Base-by-base conservation (phyloP, 2,329 filamentous ascomycete species). In the Colletotrichum liriopes region DNA sequence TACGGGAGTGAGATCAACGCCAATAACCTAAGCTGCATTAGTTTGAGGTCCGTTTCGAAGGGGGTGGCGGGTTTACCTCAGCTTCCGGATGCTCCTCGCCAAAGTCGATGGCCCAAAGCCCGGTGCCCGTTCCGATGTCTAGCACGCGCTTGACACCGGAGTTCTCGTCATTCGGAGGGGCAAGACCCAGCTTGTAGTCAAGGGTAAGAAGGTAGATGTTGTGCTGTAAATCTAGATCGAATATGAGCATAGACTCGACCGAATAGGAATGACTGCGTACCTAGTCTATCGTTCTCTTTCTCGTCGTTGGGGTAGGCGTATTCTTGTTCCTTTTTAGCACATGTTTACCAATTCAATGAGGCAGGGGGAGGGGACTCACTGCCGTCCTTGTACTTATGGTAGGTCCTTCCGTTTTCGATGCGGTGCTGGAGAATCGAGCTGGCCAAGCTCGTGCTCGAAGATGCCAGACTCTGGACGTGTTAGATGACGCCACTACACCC, bases 201-300 rank as follows among this genome's bases (percentile, higher is more conserved):
- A 81, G 75, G 0, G 80, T 82, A 8, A 83, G 72, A 0, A 72
- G 56, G 41, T 79, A 81, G 0, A 83, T 68, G 54, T 82, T 77
- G 67, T 83, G 81, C 73, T 83, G 81, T 0, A 83, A 69, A 66
- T 83, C 80, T 78, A 9, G 11, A 18, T n/a, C n/a, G 58, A 8
- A 9, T 6, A 29, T 45, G 47, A 32, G 35, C 3, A 26, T 5
- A 8, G 11, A 2, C 6, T 43, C 26, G 2, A 3, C 5, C 39
- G 20, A 4, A n/a, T 2, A 2, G 11, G 20, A 0, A 20, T 23
- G 8, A 14, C 18, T 3, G 29, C 29, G 0, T 61, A 49, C 43
- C 58, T 35, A 61, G 58, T 9, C 58, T 49, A 12, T 61, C 29
- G 12, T 12, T 51, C 18, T 69, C 67, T 41, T 63, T 41, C 16